Percentiles rank a stretch among this genome's conserved stretches.
phyloP scores from a whole-genome alignment of 2,329 filamentous ascomycete genomes.

The Phaeophleospora eucalypticola region DNA sequence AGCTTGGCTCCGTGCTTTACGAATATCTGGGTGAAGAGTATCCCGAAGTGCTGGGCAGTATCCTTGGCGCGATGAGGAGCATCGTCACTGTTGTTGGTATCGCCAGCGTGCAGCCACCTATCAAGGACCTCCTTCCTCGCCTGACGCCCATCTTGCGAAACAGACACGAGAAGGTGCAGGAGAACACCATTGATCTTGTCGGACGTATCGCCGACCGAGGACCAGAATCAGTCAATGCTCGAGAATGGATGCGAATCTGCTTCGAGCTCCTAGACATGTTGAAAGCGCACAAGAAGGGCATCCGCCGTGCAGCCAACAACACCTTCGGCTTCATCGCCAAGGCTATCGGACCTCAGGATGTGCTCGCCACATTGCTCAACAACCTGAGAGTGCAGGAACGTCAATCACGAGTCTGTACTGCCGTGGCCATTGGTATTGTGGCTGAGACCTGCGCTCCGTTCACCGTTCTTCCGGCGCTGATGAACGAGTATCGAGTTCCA shows the following conservation, averaged over 20 bases:
- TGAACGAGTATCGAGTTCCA: constrained; percentile 98
- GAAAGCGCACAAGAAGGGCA: constrained; percentile 99
- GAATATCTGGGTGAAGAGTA: constrained; percentile 99
- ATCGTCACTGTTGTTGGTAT: constrained; percentile 98
- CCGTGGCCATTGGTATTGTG: constrained; percentile 96
- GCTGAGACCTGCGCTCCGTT: constrained; percentile 98
- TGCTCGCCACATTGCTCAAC: constrained; percentile 90
- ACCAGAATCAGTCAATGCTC: constrained; percentile 90
- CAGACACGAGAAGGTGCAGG: constrained; percentile 97
- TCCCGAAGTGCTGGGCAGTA: constrained; percentile 93
- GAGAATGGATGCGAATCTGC: constrained; percentile 99
- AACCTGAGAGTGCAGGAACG: constrained; percentile 96
- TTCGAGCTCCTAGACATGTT: constrained; percentile 99
- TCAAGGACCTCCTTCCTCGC: constrained; percentile 89
- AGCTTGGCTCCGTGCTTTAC: constrained; percentile 90
- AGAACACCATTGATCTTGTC: constrained; percentile 97
- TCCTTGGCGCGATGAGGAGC: constrained; percentile 86
- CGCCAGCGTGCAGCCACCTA: constrained; percentile 95
- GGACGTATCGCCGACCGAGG: constrained; percentile 96
- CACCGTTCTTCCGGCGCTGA: constrained; percentile 93
- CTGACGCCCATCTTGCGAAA: constrained; percentile 98
- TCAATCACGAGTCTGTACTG: constrained; percentile 96
- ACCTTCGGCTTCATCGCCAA: constrained; percentile 99
- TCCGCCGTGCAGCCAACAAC: constrained; percentile 96
- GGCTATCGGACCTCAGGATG: constrained; percentile 96